Evolutionary conservation across 1,284 basidiomycete genomes (phyloP), one percentile per base, ranked within the genome.

Genomic region (Jaminaea rosea): DNA sequence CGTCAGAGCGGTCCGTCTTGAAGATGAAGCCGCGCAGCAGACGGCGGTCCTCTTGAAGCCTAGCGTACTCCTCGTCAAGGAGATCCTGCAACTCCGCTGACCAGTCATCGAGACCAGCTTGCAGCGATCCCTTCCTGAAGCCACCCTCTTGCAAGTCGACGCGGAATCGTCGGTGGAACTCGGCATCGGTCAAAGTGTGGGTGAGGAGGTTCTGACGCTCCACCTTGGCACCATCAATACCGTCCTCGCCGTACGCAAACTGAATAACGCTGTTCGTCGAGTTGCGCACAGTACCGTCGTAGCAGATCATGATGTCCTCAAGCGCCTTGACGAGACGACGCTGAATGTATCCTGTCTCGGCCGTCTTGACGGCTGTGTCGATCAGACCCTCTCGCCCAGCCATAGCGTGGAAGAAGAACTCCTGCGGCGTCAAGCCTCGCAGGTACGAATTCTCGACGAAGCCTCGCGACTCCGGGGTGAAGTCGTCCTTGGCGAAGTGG

Each of bases 381-480:
- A 98, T 97, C 49, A 98, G 78, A 81, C 94, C 94, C 76, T 98
- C 94, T 69, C 94, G 86, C 78, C 94, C 94, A 68, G 93, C 93
- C 94, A 98, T 98, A 51, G 94, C 94, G 77, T 99, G 94, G 84
- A 99, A 98, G 82, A 98, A 98, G 81, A 92, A 99, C 74, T 98
- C 94, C 67, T 97, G 92, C 0, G 94, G 92, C 0, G 93, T 98
- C 57, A 98, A 76, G 45, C 94, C 94, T 62, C 93, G 86, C 26
- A 98, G 80, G 72, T 98, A 99, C n/a, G 94, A 98, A 76, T 99
- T 99, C 75, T 98, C 94, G 57, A 99, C 93, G 75, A 98, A 99
- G 9, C 94, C 94, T 55, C 93, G 84, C n/a, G 91, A 85, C 72
- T 98, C 92, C 2, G 94, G 92, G 70, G 90, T 91, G 77, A 94